These are phyloP conservation scores for Dipteronia sinensis DNA, from an alignment of 345 rosid species.

Conservation along the genomic window DNA sequence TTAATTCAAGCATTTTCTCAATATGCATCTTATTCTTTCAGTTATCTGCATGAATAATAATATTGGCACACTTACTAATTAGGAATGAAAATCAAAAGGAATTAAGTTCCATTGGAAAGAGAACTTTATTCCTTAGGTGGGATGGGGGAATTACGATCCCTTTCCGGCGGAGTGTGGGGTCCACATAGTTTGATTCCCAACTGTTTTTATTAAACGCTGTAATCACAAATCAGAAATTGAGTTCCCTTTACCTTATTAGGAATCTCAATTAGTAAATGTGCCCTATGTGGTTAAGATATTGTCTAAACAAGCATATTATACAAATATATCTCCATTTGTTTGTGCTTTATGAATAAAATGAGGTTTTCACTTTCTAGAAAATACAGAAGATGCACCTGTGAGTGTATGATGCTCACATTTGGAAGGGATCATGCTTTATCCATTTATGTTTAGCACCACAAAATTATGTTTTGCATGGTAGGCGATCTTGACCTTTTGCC, in stretches of 20 bases:
- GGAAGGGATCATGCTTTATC: not conserved
- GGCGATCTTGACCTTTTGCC: not conserved
- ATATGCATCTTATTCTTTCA: not conserved
- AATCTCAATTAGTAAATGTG: too few species aligned
- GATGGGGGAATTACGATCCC: too few species aligned
- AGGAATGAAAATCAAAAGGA: too few species aligned
- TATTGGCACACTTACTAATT: not conserved
- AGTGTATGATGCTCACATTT: constrained; percentile 63
- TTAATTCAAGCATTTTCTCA: too few species aligned
- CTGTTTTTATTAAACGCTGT: too few species aligned
- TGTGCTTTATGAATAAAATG: not conserved
- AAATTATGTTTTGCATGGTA: not conserved
- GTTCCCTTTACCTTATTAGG: too few species aligned
- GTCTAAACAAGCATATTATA: not conserved
- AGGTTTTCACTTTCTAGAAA: constrained; percentile 46
- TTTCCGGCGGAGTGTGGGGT: too few species aligned
- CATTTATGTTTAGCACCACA: not conserved
- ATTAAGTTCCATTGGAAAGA: too few species aligned
- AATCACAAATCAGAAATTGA: too few species aligned
- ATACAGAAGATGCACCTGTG: constrained; percentile 75
- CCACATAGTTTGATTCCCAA: too few species aligned
- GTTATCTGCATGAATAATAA: not conserved
- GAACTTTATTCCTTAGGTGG: too few species aligned
- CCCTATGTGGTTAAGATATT: not conserved
- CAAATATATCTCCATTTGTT: too few species aligned